Base-by-base conservation (phyloP, 2,329 filamentous ascomycete species). In the Cercospora sp. region DNA sequence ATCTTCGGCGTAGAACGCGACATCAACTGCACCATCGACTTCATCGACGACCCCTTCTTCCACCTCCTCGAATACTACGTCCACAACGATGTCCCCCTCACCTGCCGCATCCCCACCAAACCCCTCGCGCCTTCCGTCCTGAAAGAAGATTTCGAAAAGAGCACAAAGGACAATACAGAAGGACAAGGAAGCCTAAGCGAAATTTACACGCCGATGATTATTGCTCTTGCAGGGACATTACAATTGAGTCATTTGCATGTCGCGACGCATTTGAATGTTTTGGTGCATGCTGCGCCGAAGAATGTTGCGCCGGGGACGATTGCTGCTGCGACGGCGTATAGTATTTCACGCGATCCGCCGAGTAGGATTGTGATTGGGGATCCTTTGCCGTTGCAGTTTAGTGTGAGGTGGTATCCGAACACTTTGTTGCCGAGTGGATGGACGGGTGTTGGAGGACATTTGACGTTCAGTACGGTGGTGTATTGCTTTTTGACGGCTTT, bases 61-160 rank as follows among this genome's bases (percentile, higher is more conserved):
- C 92, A 95, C 81, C 87, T 94, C 62, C 90, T 94, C 82, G 92
- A 98, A 82, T 98, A 97, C 86, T 98, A 98, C 85, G 90, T 98
- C 79, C 95, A 98, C 85, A 93, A 91, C 83, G 95, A 99, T 81
- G 94, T 93, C 18, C 95, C 95, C 9, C 85, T 98, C 60, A 89
- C 93, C 64, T 99, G 95, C 81, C 94, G 95, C 63, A 88, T 98
- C 13, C 93, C 94, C 30, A 88, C 92, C 0, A 89, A 90, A 7
- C 94, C 94, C 0, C 81, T 88, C 1, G 77, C 81, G 1, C 77
- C 80, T 9, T 75, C 76, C 20, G 79, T 80, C 48, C 26, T 76
- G 70, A 69, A 78, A 68, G 71, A 76, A n/a, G 71, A 77, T 51
- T 76, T 69, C 57, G 75, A 76, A 60, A 64, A 73, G 57, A 76